Conservation (phyloP, 2,329 filamentous ascomycete genomes). For the Fusarium hostae region DNA sequence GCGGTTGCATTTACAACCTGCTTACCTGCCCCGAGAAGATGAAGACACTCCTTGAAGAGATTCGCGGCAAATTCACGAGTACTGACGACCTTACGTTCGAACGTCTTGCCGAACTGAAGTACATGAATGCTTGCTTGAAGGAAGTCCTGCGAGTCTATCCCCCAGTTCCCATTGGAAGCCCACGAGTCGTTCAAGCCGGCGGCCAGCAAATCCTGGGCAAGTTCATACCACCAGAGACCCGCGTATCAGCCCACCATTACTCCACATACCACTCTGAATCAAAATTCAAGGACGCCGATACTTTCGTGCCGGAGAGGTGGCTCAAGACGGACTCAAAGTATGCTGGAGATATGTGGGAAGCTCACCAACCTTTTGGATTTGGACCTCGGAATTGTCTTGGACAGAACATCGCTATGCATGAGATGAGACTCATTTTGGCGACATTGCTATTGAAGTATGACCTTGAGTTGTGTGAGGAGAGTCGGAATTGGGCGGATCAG, state of each 20-base stretch:
- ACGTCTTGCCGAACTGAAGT: background rate
- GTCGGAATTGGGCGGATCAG: slow-evolving; percentile 5
- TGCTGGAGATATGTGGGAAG: background rate
- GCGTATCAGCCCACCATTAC: slow-evolving; percentile 14
- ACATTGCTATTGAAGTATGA: slow-evolving; percentile 10
- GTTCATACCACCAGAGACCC: background rate
- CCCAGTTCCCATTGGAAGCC: slow-evolving; percentile 10
- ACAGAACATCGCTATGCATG: slow-evolving; percentile 16
- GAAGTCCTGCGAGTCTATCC: slow-evolving; percentile 4
- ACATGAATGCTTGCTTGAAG: slow-evolving; percentile 12
- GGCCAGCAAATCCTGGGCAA: slow-evolving; percentile 14
- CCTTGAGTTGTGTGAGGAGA: slow-evolving; percentile 1
- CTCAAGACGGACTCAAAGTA: slow-evolving; percentile 8
- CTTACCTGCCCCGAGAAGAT: slow-evolving; percentile 3
- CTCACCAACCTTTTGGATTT: slow-evolving; percentile 7
- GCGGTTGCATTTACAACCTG: background rate
- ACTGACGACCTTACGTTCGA: background rate
- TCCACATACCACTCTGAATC: slow-evolving; percentile 11
- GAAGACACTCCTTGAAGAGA: background rate
- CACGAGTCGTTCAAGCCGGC: background rate
- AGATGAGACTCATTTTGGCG: slow-evolving; percentile 11
- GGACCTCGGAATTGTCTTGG: slow-evolving; percentile 16
- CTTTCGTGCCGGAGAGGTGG: background rate
- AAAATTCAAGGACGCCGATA: slow-evolving; percentile 6
- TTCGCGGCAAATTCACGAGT: background rate